A percentile compares a stretch with the other conserved stretches of the same genome.
Conservation (phyloP, 1,139 yeast genomes). For the Nakaseomyces delphensis region DNA sequence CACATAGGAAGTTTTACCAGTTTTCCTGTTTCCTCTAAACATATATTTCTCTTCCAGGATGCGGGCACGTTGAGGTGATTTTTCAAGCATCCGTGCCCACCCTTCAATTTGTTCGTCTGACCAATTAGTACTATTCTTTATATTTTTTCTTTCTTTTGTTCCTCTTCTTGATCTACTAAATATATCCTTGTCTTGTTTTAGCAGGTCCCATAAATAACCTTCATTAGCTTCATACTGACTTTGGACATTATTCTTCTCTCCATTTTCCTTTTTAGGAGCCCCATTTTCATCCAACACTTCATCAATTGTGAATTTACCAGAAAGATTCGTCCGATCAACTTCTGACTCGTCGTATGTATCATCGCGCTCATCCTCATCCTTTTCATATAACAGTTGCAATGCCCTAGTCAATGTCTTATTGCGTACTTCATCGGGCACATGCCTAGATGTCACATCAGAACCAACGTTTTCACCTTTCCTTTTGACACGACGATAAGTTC, state of each 20-base stretch:
- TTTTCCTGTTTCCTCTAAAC: constrained; percentile 37
- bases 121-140: constrained; percentile 54
- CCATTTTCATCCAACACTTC: constrained; percentile 11
- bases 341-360: constrained; percentile 79
- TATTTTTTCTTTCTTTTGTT: constrained; percentile 41
- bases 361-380: constrained; percentile 58
- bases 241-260: constrained; percentile 15
- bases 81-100: constrained; percentile 72
- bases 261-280: constrained; percentile 10
- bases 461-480: constrained; percentile 14
- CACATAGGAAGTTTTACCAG: constrained; percentile 26
- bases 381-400: constrained; percentile 53
- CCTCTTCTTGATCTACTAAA: constrained; percentile 49
- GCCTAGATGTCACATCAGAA: constrained; percentile 16
- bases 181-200: constrained; percentile 43
- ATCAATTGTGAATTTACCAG: constrained; percentile 10
- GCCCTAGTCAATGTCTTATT: constrained; percentile 58
- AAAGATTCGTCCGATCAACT: constrained; percentile 19
- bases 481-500: constrained; percentile 3
- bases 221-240: constrained; percentile 37
- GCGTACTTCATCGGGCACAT: constrained; percentile 40
- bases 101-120: constrained; percentile 89
- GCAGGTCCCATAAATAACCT: constrained; percentile 47
- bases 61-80: constrained; percentile 53
- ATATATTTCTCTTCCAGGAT: constrained; percentile 54